A percentile compares a stretch with the other conserved stretches of the same genome.
Evolutionary conservation across 1,139 yeast genomes (phyloP).

Genomic region (Hyphopichia burtonii): DNA sequence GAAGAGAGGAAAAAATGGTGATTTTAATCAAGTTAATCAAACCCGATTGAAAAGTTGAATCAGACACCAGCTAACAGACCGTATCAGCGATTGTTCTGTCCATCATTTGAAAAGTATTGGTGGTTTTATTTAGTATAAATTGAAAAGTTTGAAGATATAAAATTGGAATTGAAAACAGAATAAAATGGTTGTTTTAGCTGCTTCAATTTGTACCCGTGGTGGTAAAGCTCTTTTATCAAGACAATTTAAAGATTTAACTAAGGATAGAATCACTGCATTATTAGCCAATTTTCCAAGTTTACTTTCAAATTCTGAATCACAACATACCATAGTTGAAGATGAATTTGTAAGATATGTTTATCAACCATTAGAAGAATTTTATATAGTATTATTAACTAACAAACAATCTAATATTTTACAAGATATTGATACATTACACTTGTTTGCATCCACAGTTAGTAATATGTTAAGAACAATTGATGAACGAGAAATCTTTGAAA

Average conservation of each 20-base stretch:
- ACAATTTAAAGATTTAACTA: slow-evolving; percentile 83
- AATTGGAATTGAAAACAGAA: slow-evolving; percentile 1
- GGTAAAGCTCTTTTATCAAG: slow-evolving; percentile 93
- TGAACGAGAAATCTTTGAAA: slow-evolving; percentile 79
- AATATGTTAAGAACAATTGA: slow-evolving; percentile 71
- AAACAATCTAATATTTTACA: slow-evolving; percentile 89
- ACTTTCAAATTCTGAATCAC: slow-evolving; percentile 68
- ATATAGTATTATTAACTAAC: slow-evolving; percentile 88
- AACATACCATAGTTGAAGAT: slow-evolving; percentile 94
- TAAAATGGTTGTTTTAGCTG: slow-evolving; percentile 70
- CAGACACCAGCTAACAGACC: not conserved
- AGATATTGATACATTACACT: slow-evolving; percentile 88
- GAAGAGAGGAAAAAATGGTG: slow-evolving; percentile 4
- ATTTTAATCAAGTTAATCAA: not conserved
- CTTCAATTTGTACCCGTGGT: slow-evolving; percentile 91
- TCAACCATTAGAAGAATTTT: slow-evolving; percentile 93
- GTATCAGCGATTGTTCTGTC: not conserved
- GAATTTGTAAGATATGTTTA: slow-evolving; percentile 91
- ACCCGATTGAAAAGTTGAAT: not conserved
- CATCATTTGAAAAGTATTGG: too few relatives aligned
- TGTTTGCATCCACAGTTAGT: slow-evolving; percentile 80
- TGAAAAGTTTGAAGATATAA: not conserved
- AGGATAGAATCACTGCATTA: slow-evolving; percentile 83
- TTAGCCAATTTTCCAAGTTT: slow-evolving; percentile 85
- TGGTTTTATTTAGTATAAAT: too few relatives aligned